Evolutionary conservation across 805 yeast genomes (phyloP).

Genomic region (Blastobotrys americana): DNA sequence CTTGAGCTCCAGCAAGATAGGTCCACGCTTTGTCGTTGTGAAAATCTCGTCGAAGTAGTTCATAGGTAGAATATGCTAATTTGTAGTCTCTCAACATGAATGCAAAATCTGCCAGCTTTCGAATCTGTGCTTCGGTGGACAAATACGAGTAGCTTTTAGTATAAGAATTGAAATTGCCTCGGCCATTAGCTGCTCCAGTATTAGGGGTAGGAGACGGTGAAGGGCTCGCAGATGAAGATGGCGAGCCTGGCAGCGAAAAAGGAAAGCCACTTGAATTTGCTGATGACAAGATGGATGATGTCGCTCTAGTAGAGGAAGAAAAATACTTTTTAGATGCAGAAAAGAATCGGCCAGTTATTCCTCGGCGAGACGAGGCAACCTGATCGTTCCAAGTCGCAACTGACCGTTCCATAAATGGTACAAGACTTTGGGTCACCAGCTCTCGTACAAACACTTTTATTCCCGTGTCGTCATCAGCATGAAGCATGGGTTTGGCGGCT

Average conservation of each 20-base stretch:
- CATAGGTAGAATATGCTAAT: constrained; percentile 77
- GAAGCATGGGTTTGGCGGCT: constrained; percentile 10
- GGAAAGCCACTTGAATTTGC: constrained; percentile 22
- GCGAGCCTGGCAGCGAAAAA: constrained; percentile 16
- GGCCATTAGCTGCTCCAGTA: background rate
- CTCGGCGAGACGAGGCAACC: constrained; percentile 65
- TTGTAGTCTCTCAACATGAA: constrained; percentile 86
- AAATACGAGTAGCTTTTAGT: constrained; percentile 55
- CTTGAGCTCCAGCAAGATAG: constrained; percentile 77
- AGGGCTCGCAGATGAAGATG: constrained; percentile 12
- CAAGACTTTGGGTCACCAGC: constrained; percentile 41
- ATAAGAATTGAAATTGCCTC: constrained; percentile 37
- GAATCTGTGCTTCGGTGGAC: constrained; percentile 62
- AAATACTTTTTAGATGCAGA: constrained; percentile 51
- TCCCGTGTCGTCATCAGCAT: constrained; percentile 34
- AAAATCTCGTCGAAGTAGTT: constrained; percentile 70
- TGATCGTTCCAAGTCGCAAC: constrained; percentile 82
- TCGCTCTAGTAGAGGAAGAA: constrained; percentile 29
- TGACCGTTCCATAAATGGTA: constrained; percentile 82
- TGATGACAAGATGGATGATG: constrained; percentile 26
- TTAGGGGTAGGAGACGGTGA: constrained; percentile 14
- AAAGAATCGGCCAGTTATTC: constrained; percentile 67
- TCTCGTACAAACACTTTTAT: constrained; percentile 40
- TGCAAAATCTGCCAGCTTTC: constrained; percentile 88
- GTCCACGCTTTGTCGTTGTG: constrained; percentile 72